Percentiles rank a stretch among this genome's conserved stretches.
Evolutionary conservation across 2,329 filamentous ascomycete species (phyloP).

Genomic region (Metarhizium anisopliae): DNA sequence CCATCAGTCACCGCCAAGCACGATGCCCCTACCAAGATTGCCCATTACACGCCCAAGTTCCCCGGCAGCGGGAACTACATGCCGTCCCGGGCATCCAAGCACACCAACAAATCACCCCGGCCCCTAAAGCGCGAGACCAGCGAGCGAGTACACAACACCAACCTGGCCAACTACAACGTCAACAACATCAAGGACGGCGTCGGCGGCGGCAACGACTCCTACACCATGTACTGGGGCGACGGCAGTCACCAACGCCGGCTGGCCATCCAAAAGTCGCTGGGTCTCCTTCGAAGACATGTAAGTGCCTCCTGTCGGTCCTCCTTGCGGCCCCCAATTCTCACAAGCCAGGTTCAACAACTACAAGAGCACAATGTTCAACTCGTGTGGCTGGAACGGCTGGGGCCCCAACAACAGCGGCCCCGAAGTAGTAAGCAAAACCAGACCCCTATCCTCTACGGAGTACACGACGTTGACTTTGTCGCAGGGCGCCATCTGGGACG

Average conservation of each 20-base stretch:
- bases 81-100: background rate
- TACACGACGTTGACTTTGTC: too few relatives aligned
- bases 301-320: background rate
- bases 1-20: background rate
- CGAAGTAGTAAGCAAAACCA: conserved; percentile 10
- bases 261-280: conserved; percentile 20
- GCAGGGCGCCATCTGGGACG: too few relatives aligned
- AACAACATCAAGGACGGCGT: conserved; percentile 6
- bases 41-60: background rate
- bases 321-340: too few relatives aligned
- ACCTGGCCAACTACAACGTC: conserved; percentile 2
- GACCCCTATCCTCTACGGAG: conserved; percentile 11
- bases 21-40: background rate
- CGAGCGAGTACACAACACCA: background rate
- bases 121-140: background rate
- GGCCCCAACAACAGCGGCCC: conserved; percentile 12
- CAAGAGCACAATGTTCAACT: conserved; percentile 14
- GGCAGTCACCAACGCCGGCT: conserved; percentile 18
- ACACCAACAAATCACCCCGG: background rate
- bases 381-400: conserved; percentile 8
- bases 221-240: conserved; percentile 20
- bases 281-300: conserved; percentile 20
- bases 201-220: conserved; percentile 16
- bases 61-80: background rate
- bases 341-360: conserved; percentile 16